phyloP scores from a whole-genome alignment of 2,329 filamentous ascomycete species.

The Alternaria triticimaculans region DNA sequence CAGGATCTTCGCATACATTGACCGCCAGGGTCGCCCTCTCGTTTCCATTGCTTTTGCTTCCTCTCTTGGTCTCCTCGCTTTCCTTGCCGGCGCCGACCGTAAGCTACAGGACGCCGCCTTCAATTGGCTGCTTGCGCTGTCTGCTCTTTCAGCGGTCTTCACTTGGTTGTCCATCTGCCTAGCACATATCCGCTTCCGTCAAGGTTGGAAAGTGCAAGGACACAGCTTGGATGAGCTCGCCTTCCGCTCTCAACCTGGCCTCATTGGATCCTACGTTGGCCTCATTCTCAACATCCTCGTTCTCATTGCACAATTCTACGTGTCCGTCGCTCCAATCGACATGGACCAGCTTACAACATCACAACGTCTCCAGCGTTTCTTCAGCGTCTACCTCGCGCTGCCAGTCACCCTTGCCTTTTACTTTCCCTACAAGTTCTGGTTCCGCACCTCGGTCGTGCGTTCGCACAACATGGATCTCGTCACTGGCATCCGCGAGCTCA shows the following conservation, averaged over 20 bases:
- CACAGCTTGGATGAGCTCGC: constrained; percentile 76
- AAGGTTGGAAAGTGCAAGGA: constrained; percentile 66
- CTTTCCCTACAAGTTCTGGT: constrained; percentile 76
- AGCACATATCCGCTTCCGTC: constrained; percentile 67
- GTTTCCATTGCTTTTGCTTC: constrained; percentile 61
- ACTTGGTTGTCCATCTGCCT: constrained; percentile 75
- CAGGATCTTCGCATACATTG: constrained; percentile 65
- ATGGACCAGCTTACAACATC: constrained; percentile 55
- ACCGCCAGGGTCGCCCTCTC: constrained; percentile 66
- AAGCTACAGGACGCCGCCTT: constrained; percentile 57
- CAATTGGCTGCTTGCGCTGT: constrained; percentile 72
- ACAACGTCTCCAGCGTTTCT: constrained; percentile 70
- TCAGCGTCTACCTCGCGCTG: constrained; percentile 73
- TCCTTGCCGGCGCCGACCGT: constrained; percentile 57
- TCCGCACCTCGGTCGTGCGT: constrained; percentile 70
- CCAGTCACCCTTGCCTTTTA: constrained; percentile 74
- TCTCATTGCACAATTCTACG: constrained; percentile 86
- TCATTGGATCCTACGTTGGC: constrained; percentile 81
- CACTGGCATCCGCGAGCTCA: constrained; percentile 84
- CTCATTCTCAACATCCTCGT: constrained; percentile 77
- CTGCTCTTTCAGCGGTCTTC: constrained; percentile 75
- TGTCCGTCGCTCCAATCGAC: constrained; percentile 76
- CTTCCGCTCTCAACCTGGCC: constrained; percentile 79
- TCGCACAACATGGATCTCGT: constrained; percentile 82
- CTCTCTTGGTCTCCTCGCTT: constrained; percentile 66